These are phyloP conservation scores for Bauhinia variegata DNA, from an alignment of 306 rosid species.

Conservation along the genomic window DNA sequence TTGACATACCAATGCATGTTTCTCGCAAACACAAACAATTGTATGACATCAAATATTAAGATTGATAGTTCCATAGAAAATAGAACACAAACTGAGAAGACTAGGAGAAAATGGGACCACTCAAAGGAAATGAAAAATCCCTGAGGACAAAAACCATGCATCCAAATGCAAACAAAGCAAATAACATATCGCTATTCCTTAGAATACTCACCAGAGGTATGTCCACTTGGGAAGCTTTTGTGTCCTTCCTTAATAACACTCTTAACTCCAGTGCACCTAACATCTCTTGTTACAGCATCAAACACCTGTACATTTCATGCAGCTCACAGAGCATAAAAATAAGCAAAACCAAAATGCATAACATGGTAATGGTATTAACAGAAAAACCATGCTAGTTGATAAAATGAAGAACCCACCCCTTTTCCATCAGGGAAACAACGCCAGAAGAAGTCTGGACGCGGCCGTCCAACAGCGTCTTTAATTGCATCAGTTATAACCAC, in stretches of 20 bases:
- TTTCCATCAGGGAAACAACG: constrained; percentile 93
- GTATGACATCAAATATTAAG: constrained; percentile 10
- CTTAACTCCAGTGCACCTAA: constrained; percentile 68
- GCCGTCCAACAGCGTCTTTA: constrained; percentile 90
- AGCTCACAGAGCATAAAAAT: constrained; percentile 33
- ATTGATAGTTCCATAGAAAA: constrained; percentile 10
- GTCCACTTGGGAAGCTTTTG: constrained; percentile 98
- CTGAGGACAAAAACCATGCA: constrained; percentile 17
- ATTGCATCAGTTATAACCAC: constrained; percentile 89
- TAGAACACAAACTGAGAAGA: not conserved
- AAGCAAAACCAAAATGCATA: constrained; percentile 25
- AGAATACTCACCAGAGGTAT: constrained; percentile 78
- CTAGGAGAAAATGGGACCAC: constrained; percentile 7
- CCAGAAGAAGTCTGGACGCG: constrained; percentile 99
- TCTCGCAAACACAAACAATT: constrained; percentile 1
- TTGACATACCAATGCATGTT: not conserved
- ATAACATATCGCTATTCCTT: constrained; percentile 24
- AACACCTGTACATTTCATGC: constrained; percentile 60
- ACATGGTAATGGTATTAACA: constrained; percentile 19
- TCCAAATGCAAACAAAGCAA: constrained; percentile 12
- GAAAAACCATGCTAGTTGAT: constrained; percentile 8
- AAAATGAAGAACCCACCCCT: constrained; percentile 55
- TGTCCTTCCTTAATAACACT: constrained; percentile 84
- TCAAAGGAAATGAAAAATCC: constrained; percentile 2
- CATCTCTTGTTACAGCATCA: constrained; percentile 58